Evolutionary conservation across 2,329 filamentous ascomycete species (phyloP).

Genomic region (Fusarium torulosum): DNA sequence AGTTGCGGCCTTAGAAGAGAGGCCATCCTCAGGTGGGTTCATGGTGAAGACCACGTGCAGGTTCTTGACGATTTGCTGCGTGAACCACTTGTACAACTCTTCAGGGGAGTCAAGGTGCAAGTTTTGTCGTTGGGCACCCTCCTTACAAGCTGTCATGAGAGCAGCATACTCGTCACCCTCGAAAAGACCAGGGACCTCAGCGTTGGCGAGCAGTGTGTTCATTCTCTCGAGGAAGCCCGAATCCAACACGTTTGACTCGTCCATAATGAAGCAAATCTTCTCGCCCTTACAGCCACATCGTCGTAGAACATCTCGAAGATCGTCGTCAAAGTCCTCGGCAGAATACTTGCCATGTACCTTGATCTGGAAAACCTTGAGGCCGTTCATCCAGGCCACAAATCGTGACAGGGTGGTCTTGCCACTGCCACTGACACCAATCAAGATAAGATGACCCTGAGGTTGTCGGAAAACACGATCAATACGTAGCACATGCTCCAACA

Average conservation of each 20-base stretch:
- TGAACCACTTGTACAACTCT: constrained; percentile 99
- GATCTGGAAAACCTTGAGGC: constrained; percentile 98
- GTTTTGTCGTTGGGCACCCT: constrained; percentile 96
- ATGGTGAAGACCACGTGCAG: constrained; percentile 99
- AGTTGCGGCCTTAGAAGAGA: constrained; percentile 96
- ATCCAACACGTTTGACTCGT: constrained; percentile 97
- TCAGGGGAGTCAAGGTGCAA: constrained; percentile 96
- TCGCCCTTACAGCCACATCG: constrained; percentile 97
- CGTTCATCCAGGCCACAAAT: constrained; percentile 99
- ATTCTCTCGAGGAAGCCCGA: constrained; percentile 99
- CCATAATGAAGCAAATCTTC: constrained; percentile 99
- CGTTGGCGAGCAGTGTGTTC: constrained; percentile 98
- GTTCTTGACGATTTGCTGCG: constrained; percentile 98
- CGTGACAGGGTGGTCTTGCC: constrained; percentile 98
- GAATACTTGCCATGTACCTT: constrained; percentile 99
- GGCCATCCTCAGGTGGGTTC: constrained; percentile 96
- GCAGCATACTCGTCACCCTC: constrained; percentile 98
- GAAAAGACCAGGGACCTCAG: constrained; percentile 98
- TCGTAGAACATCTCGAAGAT: constrained; percentile 91
- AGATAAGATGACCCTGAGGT: constrained; percentile 96
- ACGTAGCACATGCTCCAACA: constrained; percentile 95
- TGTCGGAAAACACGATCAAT: constrained; percentile 99
- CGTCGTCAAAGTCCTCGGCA: constrained; percentile 97
- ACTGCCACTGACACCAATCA: constrained; percentile 98
- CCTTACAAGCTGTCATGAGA: constrained; percentile 99